Percentiles rank a stretch among this genome's conserved stretches.
phyloP scores from a whole-genome alignment of 306 rosid genomes.

The Quercus bicolor region DNA sequence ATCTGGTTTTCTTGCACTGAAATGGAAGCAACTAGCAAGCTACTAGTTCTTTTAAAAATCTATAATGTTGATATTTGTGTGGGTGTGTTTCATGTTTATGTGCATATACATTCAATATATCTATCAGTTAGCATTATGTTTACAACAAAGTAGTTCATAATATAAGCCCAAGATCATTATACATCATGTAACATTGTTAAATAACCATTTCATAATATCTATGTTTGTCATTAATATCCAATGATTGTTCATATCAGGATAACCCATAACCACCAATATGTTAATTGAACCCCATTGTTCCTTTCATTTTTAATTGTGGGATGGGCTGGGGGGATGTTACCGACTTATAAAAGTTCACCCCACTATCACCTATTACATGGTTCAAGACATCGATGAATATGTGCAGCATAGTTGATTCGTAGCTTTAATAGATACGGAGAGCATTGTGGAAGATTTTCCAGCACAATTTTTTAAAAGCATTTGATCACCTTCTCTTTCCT shows the following conservation, averaged over 20 bases:
- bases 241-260: not conserved
- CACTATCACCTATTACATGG: not conserved
- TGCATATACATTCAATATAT: too few species aligned
- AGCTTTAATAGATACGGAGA: not conserved
- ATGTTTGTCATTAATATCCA: not conserved
- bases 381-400: not conserved
- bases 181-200: too few species aligned
- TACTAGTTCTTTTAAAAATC: too few species aligned
- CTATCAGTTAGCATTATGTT: too few species aligned
- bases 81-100: too few species aligned
- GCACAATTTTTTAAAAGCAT: not conserved
- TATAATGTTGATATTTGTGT: too few species aligned
- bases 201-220: too few species aligned
- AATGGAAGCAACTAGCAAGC: not conserved
- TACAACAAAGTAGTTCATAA: too few species aligned
- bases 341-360: not conserved
- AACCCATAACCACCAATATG: not conserved
- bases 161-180: too few species aligned
- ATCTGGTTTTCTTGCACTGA: not conserved
- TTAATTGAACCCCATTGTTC: not conserved
- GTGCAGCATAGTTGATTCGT: not conserved
- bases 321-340: not conserved
- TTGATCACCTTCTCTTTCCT: not conserved
- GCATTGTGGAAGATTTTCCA: not conserved
- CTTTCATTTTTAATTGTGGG: not conserved